A percentile compares a stretch with the other conserved stretches of the same genome.
These are phyloP conservation scores for Coemansia asiatica DNA, from an alignment of 192 early-diverging fungal genomes.

Conservation along the genomic window DNA sequence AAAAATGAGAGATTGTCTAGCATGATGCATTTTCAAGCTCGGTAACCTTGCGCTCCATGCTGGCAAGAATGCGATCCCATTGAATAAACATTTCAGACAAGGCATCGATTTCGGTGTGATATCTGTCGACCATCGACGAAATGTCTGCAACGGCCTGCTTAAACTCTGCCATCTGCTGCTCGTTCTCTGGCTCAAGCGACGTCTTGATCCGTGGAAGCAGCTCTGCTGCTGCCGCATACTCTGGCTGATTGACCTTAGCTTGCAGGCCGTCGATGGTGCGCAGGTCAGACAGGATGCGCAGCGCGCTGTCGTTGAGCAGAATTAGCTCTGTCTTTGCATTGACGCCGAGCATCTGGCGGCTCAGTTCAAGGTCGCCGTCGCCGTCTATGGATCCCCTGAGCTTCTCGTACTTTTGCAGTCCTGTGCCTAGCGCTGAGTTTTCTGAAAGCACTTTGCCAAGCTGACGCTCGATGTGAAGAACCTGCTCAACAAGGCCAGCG, in stretches of 20 bases:
- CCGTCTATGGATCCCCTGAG: conserved; percentile 44
- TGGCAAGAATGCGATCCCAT: conserved; percentile 39
- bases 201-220: conserved; percentile 16
- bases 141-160: conserved; percentile 28
- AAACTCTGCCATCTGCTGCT: conserved; percentile 24
- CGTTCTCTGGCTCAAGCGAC: conserved; percentile 29
- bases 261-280: conserved; percentile 39
- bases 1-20: not conserved
- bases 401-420: conserved; percentile 42
- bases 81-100: conserved; percentile 46
- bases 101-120: conserved; percentile 43
- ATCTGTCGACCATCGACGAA: conserved; percentile 41
- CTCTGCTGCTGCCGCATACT: conserved; percentile 39
- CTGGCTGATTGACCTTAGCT: conserved; percentile 39
- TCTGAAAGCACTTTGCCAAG: conserved; percentile 25
- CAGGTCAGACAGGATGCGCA: conserved; percentile 31
- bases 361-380: conserved; percentile 46
- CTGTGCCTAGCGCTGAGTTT: conserved; percentile 19
- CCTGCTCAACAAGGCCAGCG: conserved; percentile 24
- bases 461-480: conserved; percentile 30
- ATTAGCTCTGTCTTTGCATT: conserved; percentile 43
- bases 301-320: conserved; percentile 30
- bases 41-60: conserved; percentile 38
- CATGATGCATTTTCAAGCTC: conserved; percentile 17
- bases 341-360: conserved; percentile 37